These are phyloP conservation scores for Hygrocybe punicea DNA, from an alignment of 768 basidiomycete species.

Conservation along the genomic window DNA sequence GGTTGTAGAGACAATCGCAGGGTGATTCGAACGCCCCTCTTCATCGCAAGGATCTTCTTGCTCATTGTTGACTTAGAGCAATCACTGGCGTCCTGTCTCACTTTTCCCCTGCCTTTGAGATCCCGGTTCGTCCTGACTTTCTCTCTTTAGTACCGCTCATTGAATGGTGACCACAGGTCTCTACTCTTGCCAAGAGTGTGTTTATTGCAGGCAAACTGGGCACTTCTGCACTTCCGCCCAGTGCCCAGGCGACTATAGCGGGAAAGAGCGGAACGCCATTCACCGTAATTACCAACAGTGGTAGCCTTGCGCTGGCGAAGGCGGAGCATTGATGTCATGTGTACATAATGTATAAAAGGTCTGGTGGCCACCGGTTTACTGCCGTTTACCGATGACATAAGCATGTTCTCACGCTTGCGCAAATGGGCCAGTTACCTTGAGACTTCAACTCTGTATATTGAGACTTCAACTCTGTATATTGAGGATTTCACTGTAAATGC, in stretches of 20 bases:
- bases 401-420: too few species aligned
- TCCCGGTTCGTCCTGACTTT: constrained; percentile 38
- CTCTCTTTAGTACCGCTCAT: neutral
- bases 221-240: constrained; percentile 44
- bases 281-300: constrained; percentile 56
- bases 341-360: too few species aligned
- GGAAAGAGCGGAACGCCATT: constrained; percentile 41
- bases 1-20: constrained; percentile 39
- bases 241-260: constrained; percentile 41
- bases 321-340: too few species aligned
- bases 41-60: neutral
- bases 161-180: constrained; percentile 38
- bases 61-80: constrained; percentile 23
- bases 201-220: constrained; percentile 54
- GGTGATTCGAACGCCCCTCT: constrained; percentile 34
- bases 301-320: constrained; percentile 44
- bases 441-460: too few species aligned
- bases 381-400: too few species aligned
- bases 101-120: constrained; percentile 40
- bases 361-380: too few species aligned
- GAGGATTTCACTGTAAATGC: too few species aligned
- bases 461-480: too few species aligned
- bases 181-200: constrained; percentile 53
- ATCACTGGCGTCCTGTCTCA: constrained; percentile 38
- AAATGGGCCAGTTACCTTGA: too few species aligned